Conservation (phyloP, 352 stramenopile species). For the Phytophthora macrochlamydospora region DNA sequence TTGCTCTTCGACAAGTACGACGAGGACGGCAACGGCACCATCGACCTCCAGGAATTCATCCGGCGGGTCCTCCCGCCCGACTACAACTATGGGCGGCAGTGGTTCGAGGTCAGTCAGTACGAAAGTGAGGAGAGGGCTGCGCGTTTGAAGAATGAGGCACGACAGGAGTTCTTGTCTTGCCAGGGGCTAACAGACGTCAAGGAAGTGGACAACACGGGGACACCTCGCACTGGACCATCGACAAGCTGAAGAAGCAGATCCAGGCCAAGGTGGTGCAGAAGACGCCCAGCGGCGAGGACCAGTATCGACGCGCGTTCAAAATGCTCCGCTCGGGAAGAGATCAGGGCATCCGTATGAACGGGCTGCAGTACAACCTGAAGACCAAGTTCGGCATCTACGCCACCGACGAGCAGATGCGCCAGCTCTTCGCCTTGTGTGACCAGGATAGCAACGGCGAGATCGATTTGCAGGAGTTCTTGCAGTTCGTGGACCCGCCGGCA, state of each 20-base stretch:
- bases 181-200: conserved; percentile 20
- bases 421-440: conserved; percentile 70
- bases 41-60: conserved; percentile 88
- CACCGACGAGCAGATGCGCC: conserved; percentile 73
- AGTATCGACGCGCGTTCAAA: conserved; percentile 82
- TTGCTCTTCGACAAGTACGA: conserved; percentile 89
- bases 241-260: conserved; percentile 74
- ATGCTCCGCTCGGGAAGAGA: conserved; percentile 74
- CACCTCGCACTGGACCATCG: conserved; percentile 65
- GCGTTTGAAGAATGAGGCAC: conserved; percentile 61
- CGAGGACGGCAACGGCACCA: conserved; percentile 76
- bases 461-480: conserved; percentile 77
- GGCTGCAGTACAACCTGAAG: conserved; percentile 81
- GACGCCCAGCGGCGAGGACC: conserved; percentile 75
- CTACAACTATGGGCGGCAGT: conserved; percentile 76
- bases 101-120: conserved; percentile 79
- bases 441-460: conserved; percentile 71
- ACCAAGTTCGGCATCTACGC: conserved; percentile 81
- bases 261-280: conserved; percentile 81
- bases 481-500: conserved; percentile 68
- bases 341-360: conserved; percentile 68
- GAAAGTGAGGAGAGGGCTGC: conserved; percentile 63
- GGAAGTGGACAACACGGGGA: conserved; percentile 50
- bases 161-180: conserved; percentile 59
- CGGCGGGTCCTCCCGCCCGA: conserved; percentile 72